Conservation (phyloP, 345 rosid genomes). For the Noccaea bulbosa region DNA sequence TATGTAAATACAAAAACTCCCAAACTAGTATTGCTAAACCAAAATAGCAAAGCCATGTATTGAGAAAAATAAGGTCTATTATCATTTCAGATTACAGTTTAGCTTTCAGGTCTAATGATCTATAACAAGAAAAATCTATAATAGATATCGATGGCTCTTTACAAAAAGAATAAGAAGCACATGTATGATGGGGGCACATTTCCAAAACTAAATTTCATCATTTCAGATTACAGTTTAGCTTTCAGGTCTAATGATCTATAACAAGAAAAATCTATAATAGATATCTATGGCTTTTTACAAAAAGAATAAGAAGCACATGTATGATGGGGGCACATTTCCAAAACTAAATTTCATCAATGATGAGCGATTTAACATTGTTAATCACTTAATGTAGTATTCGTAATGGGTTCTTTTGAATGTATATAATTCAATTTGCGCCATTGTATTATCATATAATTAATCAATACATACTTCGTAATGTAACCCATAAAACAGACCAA, state of each 20-base stretch:
- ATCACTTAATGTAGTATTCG: neutral
- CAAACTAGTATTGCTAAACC: neutral
- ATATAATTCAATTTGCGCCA: conserved; percentile 3
- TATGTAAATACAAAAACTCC: neutral
- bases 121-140: neutral
- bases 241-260: neutral
- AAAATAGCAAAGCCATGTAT: neutral
- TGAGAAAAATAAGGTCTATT: neutral
- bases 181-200: conserved; percentile 34
- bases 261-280: neutral
- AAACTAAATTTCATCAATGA: conserved; percentile 1
- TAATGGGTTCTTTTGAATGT: neutral
- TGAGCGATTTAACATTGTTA: neutral
- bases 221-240: conserved; percentile 6
- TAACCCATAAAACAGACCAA: neutral
- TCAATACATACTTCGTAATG: neutral
- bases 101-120: conserved; percentile 2
- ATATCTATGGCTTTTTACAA: conserved; percentile 15
- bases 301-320: conserved; percentile 26
- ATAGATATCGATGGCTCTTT: conserved; percentile 14
- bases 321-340: conserved; percentile 31
- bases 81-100: conserved; percentile 1
- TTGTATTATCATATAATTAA: neutral
- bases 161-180: conserved; percentile 19
- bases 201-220: conserved; percentile 9